Conservation (phyloP, 805 yeast species). For the Lachancea cidri region DNA sequence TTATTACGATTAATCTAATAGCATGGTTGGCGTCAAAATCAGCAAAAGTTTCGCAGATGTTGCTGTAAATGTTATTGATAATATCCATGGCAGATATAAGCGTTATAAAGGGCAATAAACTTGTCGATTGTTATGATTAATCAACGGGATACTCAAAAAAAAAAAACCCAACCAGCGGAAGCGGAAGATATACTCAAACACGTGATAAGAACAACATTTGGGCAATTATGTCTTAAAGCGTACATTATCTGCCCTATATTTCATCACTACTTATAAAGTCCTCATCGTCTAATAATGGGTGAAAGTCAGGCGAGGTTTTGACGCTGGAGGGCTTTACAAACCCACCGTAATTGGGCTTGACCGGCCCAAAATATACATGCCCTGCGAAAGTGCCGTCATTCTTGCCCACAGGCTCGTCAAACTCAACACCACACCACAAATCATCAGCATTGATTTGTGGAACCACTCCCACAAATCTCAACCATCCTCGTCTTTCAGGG, state of each 20-base stretch:
- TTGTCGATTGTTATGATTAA: not conserved
- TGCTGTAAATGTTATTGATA: conserved; percentile 14
- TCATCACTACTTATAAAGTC: conserved; percentile 42
- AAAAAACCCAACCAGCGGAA: not conserved
- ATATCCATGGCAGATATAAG: conserved; percentile 3
- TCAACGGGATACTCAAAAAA: not conserved
- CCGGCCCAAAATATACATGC: conserved; percentile 51
- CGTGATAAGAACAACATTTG: not conserved
- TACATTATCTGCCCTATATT: not conserved
- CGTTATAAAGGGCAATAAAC: not conserved
- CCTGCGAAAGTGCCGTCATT: conserved; percentile 76
- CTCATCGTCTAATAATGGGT: conserved; percentile 39
- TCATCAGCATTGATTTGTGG: conserved; percentile 45
- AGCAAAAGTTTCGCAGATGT: conserved; percentile 17
- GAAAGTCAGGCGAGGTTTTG: conserved; percentile 56
- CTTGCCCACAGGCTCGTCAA: conserved; percentile 83
- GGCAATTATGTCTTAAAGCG: not conserved
- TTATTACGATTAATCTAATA: conserved; percentile 38
- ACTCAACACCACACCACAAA: conserved; percentile 79
- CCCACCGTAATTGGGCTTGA: conserved; percentile 56
- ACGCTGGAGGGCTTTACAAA: conserved; percentile 68
- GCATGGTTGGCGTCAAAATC: conserved; percentile 15
- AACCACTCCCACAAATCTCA: conserved; percentile 65
- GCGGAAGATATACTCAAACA: not conserved
- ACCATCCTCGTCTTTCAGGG: conserved; percentile 55